Conservation (phyloP, 192 early-diverging fungal species). For the Coemansia sp. region DNA sequence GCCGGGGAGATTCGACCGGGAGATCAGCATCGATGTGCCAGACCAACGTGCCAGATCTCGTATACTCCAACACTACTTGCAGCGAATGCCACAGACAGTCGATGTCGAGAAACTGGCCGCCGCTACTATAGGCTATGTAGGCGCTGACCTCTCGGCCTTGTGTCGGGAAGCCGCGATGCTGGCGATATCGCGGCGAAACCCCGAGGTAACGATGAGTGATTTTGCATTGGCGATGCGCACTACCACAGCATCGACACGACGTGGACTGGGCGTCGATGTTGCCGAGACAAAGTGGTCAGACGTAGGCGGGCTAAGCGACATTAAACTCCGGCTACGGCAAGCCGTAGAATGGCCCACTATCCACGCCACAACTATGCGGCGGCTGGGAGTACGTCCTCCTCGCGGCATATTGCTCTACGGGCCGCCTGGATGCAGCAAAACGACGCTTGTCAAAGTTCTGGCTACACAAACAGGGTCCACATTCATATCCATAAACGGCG, state of each 20-base stretch:
- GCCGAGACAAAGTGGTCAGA: constrained; percentile 74
- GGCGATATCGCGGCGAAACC: constrained; percentile 8
- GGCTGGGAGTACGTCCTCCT: constrained; percentile 80
- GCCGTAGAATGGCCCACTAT: constrained; percentile 88
- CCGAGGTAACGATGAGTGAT: constrained; percentile 56
- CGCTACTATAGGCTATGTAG: constrained; percentile 75
- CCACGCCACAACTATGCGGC: constrained; percentile 64
- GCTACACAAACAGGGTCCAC: constrained; percentile 76
- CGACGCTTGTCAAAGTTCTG: constrained; percentile 87
- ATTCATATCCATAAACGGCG: constrained; percentile 65
- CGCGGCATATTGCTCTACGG: constrained; percentile 94
- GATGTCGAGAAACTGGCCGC: constrained; percentile 60
- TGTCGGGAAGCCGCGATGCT: constrained; percentile 77
- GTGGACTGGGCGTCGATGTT: constrained; percentile 65
- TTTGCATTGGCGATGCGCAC: constrained; percentile 66
- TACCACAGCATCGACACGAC: constrained; percentile 72
- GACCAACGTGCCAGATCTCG: background rate
- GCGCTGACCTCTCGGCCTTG: constrained; percentile 85
- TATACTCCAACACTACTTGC: background rate
- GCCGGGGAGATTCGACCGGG: constrained; percentile 96
- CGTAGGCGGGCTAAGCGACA: constrained; percentile 82
- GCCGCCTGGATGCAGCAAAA: constrained; percentile 98
- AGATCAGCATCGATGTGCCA: constrained; percentile 85
- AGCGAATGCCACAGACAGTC: background rate
- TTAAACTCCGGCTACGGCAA: constrained; percentile 79